Evolutionary conservation across 2,329 filamentous ascomycete species (phyloP), one percentile per base, ranked within the genome.

Genomic region (Epichloe scottii): DNA sequence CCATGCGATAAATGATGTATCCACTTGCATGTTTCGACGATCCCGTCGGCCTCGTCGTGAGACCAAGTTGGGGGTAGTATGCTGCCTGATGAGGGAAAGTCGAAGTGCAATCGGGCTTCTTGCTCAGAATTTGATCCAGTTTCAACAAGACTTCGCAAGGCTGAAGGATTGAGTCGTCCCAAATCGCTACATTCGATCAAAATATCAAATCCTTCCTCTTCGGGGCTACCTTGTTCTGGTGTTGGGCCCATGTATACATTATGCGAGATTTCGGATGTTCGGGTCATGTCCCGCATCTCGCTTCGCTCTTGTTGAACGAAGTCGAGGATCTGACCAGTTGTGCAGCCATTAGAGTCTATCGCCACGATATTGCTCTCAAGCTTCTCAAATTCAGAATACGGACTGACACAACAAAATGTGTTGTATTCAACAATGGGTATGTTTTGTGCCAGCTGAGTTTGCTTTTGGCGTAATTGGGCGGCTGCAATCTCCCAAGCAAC

Each of bases 261-360:
- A 57, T 79, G 77, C 49, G 87, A 83, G 55, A 97, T 95, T 65
- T 95, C 87, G 0, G 89, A 89, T 3, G 90, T 85, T 59, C 81
- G 81, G 11, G 91, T 90, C 91, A 97, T 96, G 53, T 77, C 77
- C 66, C 87, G 89, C 91, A 98, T 97, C 69, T 98, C 93, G 47
- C 80, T 69, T 52, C 90, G 79, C 66, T 98, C 93, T 71, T 89
- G 88, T 58, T 87, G 84, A 63, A 88, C 87, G 64, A 98, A 93
- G 66, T 97, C 90, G 60, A 95, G 75, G 23, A 93, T 82, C 17
- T 83, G 79, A 30, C 87, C 87, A 0, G 88, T 94, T 59, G 84
- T 69, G 40, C 76, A 74, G 10, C 89, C 89, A 34, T 74, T 68
- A 0, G 84, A 81, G 66, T 94, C 82, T 45, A 91, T 72, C 3